Evolutionary conservation across 1,139 yeast species (phyloP), one percentile per base, ranked within the genome.

Genomic region (Hyphopichia burtonii): DNA sequence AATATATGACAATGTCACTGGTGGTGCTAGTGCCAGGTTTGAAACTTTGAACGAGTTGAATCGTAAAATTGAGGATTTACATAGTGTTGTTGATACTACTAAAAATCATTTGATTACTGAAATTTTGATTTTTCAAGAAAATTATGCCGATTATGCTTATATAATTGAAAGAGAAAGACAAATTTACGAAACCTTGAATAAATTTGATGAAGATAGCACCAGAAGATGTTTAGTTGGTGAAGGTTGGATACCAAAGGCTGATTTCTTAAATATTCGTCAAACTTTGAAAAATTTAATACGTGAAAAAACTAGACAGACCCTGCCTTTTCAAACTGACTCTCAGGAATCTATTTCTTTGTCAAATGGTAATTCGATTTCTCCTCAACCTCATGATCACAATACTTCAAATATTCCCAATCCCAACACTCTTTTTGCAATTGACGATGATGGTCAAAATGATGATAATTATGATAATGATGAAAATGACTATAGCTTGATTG

Each of bases 131-230:
- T 84, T 96, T 83, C 81, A 78, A 51, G 84, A 83, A 37, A 48
- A 55, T 5, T 70, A 55, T 45, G 58, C 71, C 1, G 67, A 68
- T 40, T 69, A 62, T 59, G 47, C 54, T 34, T 67, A 61, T 44
- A 72, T 74, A 19, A 69, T 88, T 33, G 72, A 76, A 41, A 78
- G 87, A 54, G 99, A 93, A 56, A 82, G 83, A 56, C 73, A 83
- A 27, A 82, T 90, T 31, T 89, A 82, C 61, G 79, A 83, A 50
- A 77, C 87, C 0, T 72, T 93, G 59, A 91, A 91, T 63, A 74
- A 80, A 53, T 90, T 91, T 64, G 87, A 86, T 58, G 88, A 83
- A 60, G 97, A 91, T 60, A 80, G 83, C 44, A 82, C 89, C 31
- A 78, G 98, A 64, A 80, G 93, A 54, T 76, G 82, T 22, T 70